Evolutionary conservation across 106 monocot genomes (phyloP), one percentile per base, ranked within the genome.

Genomic region (Acanthochlamys bracteata): DNA sequence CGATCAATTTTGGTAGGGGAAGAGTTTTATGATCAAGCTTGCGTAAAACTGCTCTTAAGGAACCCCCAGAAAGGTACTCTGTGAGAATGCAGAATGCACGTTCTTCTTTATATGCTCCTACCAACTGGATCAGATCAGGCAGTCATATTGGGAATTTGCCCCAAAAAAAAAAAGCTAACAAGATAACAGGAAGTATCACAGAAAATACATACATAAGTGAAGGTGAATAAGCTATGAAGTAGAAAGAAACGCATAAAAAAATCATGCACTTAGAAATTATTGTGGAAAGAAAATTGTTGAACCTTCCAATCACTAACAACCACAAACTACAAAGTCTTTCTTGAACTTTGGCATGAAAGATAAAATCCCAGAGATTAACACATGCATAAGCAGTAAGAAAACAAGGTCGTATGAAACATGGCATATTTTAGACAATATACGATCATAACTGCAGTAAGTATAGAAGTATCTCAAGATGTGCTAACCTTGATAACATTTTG

Each of bases 401-500:
- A 45, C 43, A 45, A 45, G 43, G 13, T 45, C 43, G 43, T 45
- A n/a, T n/a, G n/a, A n/a, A n/a, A n/a, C n/a, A n/a, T n/a, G n/a
- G n/a, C n/a, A n/a, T n/a, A n/a, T n/a, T n/a, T n/a, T n/a, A n/a
- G n/a, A n/a, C n/a, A n/a, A n/a, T n/a, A n/a, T n/a, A n/a, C n/a
- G 33, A 33, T 33, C 33, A 33, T 51, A 51, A 51, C 13, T 46
- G 14, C 14, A 46, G 45, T 46, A 46, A 46, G 45, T 10, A 46
- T 10, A 46, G 14, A 14, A 46, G 11, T 46, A 46, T 14, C 45
- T 8, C 11, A 10, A 46, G 45, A 46, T 14, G 14, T 54, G 53
- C n/a, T 24, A 81, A 98, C 96, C 96, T 92, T 88, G 49, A 98
- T 84, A 42, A 91, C 82, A 64, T 98, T 92, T 0, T 54, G 78